Evolutionary conservation across 1,139 yeast species (phyloP).

Genomic region (Kodamaea fungicola): DNA sequence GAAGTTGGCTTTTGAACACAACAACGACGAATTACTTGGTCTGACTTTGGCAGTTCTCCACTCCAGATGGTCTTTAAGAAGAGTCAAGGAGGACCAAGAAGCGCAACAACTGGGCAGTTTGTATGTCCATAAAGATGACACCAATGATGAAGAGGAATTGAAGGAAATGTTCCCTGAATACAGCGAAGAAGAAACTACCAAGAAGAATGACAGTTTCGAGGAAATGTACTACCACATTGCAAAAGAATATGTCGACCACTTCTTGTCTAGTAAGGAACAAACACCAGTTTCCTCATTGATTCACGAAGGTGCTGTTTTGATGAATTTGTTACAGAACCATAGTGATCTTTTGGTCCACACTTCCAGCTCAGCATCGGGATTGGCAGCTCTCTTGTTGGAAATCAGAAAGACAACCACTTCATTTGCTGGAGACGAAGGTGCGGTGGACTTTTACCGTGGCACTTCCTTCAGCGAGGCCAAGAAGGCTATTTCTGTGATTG

Average conservation of each 20-base stretch:
- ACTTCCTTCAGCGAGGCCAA: constrained; percentile 58
- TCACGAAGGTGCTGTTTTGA: constrained; percentile 40
- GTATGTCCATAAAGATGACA: constrained; percentile 60
- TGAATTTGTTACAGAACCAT: constrained; percentile 19
- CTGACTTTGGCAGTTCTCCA: constrained; percentile 57
- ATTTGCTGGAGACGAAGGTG: constrained; percentile 17
- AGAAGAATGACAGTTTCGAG: constrained; percentile 21
- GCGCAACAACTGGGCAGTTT: constrained; percentile 58
- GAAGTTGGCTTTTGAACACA: constrained; percentile 29
- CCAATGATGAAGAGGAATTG: constrained; percentile 74
- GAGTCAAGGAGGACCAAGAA: constrained; percentile 62
- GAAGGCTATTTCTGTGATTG: constrained; percentile 52
- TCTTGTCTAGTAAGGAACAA: constrained; percentile 13
- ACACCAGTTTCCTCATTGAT: constrained; percentile 28
- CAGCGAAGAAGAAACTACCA: constrained; percentile 42
- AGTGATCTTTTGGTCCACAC: constrained; percentile 20
- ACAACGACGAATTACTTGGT: constrained; percentile 23
- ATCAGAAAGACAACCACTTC: constrained; percentile 27
- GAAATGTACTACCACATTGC: constrained; percentile 30
- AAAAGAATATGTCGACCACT: constrained; percentile 27
- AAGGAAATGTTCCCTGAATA: constrained; percentile 79
- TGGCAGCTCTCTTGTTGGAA: constrained; percentile 42
- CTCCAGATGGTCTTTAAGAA: constrained; percentile 76
- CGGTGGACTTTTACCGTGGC: constrained; percentile 68
- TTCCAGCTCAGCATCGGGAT: constrained; percentile 27